Base-by-base conservation (phyloP, 805 yeast species). In the Candida rishiriensis region DNA sequence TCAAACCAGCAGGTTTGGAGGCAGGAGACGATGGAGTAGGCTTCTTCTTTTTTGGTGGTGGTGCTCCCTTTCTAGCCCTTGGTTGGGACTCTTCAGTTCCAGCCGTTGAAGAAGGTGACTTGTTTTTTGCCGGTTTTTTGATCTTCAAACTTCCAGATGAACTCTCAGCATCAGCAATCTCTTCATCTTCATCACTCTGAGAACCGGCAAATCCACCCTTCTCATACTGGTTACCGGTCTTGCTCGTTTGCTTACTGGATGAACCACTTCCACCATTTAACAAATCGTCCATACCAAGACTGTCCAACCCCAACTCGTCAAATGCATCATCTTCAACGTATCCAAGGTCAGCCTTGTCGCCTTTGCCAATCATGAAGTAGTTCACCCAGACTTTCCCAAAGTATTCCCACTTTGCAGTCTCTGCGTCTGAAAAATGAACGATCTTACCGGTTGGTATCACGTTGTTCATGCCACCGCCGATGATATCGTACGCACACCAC, bases 401-500 rank as follows among this genome's bases (percentile, higher is more conserved):
- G 42, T 65, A 70, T 29, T 67, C 61, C 55, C 69, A 73, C 39
- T 63, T 59, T 13, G 57, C 60, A 10, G 60, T 59, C 30, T 60
- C 59, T 3, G 47, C 39, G 2, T 59, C 47, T n/a, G 56, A 53
- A 42, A 63, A 71, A 35, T 66, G 65, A 28, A 79, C 65, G 18
- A 77, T 49, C 15, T 61, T 58, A n/a, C 86, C 85, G 6, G 53
- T 53, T 39, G 69, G 70, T 36, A 64, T 62, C 29, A 66, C 68
- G 29, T 63, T 65, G 33, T 63, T 68, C 11, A 58, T 28, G 16
- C 66, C 68, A 2, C 76, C 81, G 15, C 85, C 85, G 48, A 79
- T 66, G 16, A 65, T 56, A 47, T 78, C 78, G 56, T 76, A 78
- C 0, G 83, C 84, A 66, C 85, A 79, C 79, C 83, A 80, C 15